Conservation (phyloP, 1,284 basidiomycete genomes). For the Gomphus sp. region DNA sequence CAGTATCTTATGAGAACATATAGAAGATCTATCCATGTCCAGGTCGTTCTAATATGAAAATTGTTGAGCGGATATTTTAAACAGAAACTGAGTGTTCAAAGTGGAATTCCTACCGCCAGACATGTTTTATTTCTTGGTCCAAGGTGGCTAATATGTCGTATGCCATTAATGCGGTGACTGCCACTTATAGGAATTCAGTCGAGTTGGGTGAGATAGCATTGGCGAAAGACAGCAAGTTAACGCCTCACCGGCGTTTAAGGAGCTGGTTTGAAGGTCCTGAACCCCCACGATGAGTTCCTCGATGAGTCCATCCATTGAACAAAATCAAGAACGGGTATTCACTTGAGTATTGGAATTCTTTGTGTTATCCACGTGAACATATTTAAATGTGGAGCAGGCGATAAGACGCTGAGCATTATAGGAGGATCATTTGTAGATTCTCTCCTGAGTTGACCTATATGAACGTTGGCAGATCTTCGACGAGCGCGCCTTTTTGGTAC, state of each 20-base stretch:
- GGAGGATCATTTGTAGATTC: too few relatives aligned
- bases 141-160: background rate
- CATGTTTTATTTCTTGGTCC: too few relatives aligned
- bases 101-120: background rate
- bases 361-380: too few relatives aligned
- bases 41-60: background rate
- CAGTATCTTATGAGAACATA: constrained; percentile 6
- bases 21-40: background rate
- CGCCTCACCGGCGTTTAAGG: background rate
- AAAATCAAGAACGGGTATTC: too few relatives aligned
- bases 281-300: background rate
- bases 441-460: too few relatives aligned
- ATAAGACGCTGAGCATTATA: too few relatives aligned
- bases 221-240: too few relatives aligned
- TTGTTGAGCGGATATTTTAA: background rate
- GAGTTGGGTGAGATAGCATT: background rate
- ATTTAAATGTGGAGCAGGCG: too few relatives aligned
- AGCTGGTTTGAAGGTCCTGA: background rate
- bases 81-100: background rate
- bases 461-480: too few relatives aligned
- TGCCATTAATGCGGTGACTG: background rate
- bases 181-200: background rate
- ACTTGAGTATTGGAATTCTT: too few relatives aligned
- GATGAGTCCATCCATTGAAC: background rate
- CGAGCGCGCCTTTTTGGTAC: too few relatives aligned